A percentile compares a stretch with the other conserved stretches of the same genome.
phyloP scores from a whole-genome alignment of 1,139 yeast species.

The Kluyveromyces sp. region DNA sequence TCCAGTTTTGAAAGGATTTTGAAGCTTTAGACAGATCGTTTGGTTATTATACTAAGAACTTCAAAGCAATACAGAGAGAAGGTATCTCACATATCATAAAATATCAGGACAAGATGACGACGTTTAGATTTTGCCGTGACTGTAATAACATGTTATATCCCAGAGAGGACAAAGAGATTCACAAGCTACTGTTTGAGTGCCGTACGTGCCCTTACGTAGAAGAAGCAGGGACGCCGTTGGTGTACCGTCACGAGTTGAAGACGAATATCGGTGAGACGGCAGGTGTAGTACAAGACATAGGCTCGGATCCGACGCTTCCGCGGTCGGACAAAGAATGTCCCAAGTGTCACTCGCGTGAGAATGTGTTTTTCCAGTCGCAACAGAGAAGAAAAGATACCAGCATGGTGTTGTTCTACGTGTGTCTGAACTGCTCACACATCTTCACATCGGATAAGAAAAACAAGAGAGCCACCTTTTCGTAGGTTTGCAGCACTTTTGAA shows the following conservation, averaged over 20 bases:
- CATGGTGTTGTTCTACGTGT: constrained; percentile 91
- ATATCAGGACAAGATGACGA: too few species aligned
- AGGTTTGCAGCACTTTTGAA: too few species aligned
- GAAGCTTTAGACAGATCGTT: too few species aligned
- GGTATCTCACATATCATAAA: too few species aligned
- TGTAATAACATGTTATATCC: constrained; percentile 98
- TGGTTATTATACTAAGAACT: too few species aligned
- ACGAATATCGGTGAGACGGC: constrained; percentile 88
- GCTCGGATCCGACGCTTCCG: constrained; percentile 93
- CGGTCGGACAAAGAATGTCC: constrained; percentile 93
- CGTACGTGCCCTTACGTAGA: constrained; percentile 94
- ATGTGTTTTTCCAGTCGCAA: constrained; percentile 95
- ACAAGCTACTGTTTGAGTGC: constrained; percentile 78
- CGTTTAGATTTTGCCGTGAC: constrained; percentile 87
- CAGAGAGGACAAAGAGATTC: constrained; percentile 75
- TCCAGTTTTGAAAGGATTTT: too few species aligned
- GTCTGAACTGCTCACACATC: constrained; percentile 77
- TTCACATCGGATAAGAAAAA: constrained; percentile 40
- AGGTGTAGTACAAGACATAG: constrained; percentile 95
- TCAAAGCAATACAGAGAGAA: too few species aligned
- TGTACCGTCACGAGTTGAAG: constrained; percentile 87
- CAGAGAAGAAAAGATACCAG: constrained; percentile 92
- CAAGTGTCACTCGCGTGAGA: constrained; percentile 74
- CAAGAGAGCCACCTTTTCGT: constrained; percentile 31
- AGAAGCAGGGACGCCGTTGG: constrained; percentile 80